Evolutionary conservation across 2,329 filamentous ascomycete species (phyloP).

Genomic region (Xylariaceae sp.): DNA sequence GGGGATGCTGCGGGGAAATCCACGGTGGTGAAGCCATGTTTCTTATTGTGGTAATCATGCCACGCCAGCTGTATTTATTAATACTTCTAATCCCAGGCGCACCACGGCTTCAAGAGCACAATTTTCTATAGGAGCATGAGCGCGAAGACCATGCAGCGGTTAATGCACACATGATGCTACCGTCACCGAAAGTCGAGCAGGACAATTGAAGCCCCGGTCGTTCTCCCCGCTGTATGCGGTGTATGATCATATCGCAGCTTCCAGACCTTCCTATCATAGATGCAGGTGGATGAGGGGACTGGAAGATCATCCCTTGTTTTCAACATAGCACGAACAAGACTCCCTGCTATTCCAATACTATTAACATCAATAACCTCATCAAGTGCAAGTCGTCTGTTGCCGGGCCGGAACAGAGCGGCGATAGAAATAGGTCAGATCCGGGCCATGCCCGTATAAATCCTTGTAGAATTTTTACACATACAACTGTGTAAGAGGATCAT

Average conservation of each 20-base stretch:
- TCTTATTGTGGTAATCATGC: background rate
- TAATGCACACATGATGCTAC: background rate
- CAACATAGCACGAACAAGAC: no score
- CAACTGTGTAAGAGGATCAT: no score
- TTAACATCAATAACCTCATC: no score
- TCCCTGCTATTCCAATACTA: no score
- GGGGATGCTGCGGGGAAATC: conserved; percentile 17
- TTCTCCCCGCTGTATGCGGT: conserved; percentile 12
- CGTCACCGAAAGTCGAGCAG: conserved; percentile 6
- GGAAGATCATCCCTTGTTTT: conserved; percentile 16
- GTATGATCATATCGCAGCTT: conserved; percentile 23
- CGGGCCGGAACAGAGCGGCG: no score
- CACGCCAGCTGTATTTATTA: background rate
- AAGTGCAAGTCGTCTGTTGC: no score
- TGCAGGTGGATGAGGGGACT: background rate
- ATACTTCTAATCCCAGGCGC: background rate
- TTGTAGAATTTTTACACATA: no score
- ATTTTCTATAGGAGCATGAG: background rate
- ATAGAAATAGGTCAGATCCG: no score
- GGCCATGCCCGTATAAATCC: no score
- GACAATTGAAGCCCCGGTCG: background rate
- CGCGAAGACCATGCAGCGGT: background rate
- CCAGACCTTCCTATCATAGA: conserved; percentile 24
- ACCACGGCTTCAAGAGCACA: background rate
- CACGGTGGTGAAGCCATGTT: conserved; percentile 6